Conservation (phyloP, 805 yeast genomes). For the Saccharomyces eubayanus region DNA sequence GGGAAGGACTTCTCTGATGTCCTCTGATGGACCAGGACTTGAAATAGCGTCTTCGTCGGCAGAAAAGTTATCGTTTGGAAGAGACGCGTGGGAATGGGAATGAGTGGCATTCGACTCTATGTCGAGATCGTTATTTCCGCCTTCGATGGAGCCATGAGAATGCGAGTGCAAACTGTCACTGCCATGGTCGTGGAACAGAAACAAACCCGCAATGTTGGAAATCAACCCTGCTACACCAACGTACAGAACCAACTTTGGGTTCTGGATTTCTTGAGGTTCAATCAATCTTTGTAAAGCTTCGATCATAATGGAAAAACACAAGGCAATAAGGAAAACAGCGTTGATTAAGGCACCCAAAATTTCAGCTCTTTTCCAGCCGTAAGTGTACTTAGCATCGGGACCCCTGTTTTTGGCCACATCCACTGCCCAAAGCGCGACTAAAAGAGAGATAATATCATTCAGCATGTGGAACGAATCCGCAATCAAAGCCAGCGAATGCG, state of each 20-base stretch:
- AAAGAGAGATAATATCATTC: conserved; percentile 81
- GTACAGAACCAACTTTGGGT: conserved; percentile 70
- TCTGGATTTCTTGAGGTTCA: conserved; percentile 67
- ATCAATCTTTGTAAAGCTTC: conserved; percentile 89
- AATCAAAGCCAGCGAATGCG: conserved; percentile 85
- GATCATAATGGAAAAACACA: conserved; percentile 83
- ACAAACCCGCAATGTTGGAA: conserved; percentile 76
- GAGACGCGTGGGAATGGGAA: neutral
- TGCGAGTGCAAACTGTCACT: conserved; percentile 43
- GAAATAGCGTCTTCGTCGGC: conserved; percentile 11
- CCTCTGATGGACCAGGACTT: neutral
- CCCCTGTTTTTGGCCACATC: conserved; percentile 71
- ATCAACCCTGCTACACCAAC: conserved; percentile 80
- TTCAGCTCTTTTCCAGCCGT: conserved; percentile 98
- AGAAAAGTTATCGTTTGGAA: neutral
- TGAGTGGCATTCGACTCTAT: neutral
- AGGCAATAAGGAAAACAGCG: conserved; percentile 85
- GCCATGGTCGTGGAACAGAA: conserved; percentile 84
- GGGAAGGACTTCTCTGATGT: neutral
- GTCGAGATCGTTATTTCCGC: neutral
- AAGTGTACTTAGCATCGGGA: conserved; percentile 84
- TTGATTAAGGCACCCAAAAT: conserved; percentile 90
- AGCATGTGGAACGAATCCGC: conserved; percentile 98
- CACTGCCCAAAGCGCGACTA: conserved; percentile 96
- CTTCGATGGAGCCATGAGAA: conserved; percentile 22